Evolutionary conservation across 2,329 filamentous ascomycete species (phyloP).

Genomic region (Hypoxylon sp.): DNA sequence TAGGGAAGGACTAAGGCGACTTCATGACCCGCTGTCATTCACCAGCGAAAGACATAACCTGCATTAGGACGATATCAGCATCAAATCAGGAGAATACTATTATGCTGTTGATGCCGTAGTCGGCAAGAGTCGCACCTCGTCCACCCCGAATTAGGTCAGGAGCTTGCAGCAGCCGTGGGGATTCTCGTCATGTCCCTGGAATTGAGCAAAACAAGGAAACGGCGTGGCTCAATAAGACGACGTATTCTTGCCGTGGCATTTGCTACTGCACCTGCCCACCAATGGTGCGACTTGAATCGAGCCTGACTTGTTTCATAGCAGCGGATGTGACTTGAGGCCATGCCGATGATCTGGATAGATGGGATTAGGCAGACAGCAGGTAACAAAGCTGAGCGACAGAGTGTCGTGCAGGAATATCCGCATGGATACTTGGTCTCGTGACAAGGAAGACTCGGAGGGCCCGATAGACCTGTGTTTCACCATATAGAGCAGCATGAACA

Average conservation of each 20-base stretch:
- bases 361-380: not conserved
- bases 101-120: conserved; percentile 14
- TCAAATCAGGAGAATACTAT: not conserved
- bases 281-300: conserved; percentile 17
- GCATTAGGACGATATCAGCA: conserved; percentile 1
- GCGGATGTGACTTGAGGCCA: conserved; percentile 16
- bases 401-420: conserved; percentile 6
- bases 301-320: conserved; percentile 16
- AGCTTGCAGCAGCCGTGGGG: conserved; percentile 26
- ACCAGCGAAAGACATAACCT: not conserved
- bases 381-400: conserved; percentile 2
- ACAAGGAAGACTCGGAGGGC: conserved; percentile 4
- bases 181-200: conserved; percentile 24
- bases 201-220: conserved; percentile 17
- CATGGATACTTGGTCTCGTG: conserved; percentile 21
- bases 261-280: not conserved
- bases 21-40: conserved; percentile 5
- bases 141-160: conserved; percentile 20
- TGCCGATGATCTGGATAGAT: not conserved
- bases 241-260: conserved; percentile 6
- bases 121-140: conserved; percentile 10
- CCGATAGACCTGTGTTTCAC: conserved; percentile 6
- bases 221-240: conserved; percentile 10
- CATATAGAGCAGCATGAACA: conserved; percentile 9
- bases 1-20: not conserved